phyloP scores from a whole-genome alignment of 768 basidiomycete genomes.

The Termitomyces titanicus region DNA sequence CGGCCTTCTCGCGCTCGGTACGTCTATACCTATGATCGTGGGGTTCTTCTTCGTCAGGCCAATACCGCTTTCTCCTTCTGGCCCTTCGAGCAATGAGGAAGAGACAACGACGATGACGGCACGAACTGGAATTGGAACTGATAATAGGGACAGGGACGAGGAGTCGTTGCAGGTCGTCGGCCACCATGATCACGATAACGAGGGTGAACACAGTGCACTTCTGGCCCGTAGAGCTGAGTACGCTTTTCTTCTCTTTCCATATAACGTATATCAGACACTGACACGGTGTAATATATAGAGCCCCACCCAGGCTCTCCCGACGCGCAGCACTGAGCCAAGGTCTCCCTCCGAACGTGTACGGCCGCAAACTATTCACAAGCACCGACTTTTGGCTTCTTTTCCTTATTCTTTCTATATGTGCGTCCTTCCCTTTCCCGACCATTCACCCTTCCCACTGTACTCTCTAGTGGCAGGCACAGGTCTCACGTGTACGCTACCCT shows the following conservation, averaged over 20 bases:
- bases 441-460: background rate
- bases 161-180: background rate
- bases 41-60: constrained; percentile 72
- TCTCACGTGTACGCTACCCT: constrained; percentile 61
- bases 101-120: background rate
- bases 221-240: background rate
- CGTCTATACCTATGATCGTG: constrained; percentile 74
- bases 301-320: constrained; percentile 12
- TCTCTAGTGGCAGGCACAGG: constrained; percentile 76
- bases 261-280: too few relatives aligned
- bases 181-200: background rate
- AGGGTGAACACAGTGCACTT: constrained; percentile 3
- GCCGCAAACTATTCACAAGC: constrained; percentile 16
- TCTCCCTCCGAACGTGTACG: constrained; percentile 19
- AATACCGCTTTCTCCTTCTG: constrained; percentile 50
- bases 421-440: constrained; percentile 21
- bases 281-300: too few relatives aligned
- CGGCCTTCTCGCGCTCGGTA: constrained; percentile 72
- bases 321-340: constrained; percentile 16
- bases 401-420: constrained; percentile 51
- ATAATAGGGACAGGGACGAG: too few relatives aligned
- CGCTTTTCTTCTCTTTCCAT: background rate
- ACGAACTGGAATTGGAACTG: too few relatives aligned
- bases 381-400: constrained; percentile 33
- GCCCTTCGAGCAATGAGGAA: background rate